Percentiles rank a stretch among this genome's conserved stretches.
phyloP scores from a whole-genome alignment of 768 basidiomycete species.

The Mycena latifolia region DNA sequence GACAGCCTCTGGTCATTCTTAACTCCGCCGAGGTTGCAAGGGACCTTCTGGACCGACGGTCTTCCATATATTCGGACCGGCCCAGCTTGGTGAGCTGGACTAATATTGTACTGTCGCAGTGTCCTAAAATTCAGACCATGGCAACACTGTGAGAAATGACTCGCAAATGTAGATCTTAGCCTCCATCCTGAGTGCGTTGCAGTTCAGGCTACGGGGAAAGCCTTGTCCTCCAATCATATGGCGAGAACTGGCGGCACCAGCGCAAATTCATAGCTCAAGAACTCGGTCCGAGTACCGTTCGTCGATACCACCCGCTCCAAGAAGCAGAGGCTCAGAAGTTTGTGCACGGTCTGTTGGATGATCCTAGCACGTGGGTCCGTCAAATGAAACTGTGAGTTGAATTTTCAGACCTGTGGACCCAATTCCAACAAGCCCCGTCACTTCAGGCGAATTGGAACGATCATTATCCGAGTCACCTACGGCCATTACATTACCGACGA shows the following conservation, averaged over 20 bases:
- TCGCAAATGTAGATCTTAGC: too few species aligned
- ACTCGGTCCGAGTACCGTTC: background rate
- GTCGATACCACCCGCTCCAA: background rate
- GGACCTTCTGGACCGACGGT: constrained; percentile 11
- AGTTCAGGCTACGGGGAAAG: constrained; percentile 37
- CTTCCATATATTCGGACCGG: background rate
- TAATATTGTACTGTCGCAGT: background rate
- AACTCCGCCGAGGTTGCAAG: constrained; percentile 8
- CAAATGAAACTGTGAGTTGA: background rate
- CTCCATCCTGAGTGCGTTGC: too few species aligned
- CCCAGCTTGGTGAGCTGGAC: background rate
- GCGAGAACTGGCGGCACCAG: constrained; percentile 50
- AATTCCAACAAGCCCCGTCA: background rate
- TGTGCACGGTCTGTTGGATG: background rate
- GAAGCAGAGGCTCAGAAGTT: constrained; percentile 8
- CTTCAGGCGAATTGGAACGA: constrained; percentile 8
- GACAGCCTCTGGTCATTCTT: background rate
- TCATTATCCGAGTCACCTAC: constrained; percentile 12
- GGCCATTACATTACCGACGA: constrained; percentile 4
- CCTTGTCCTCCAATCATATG: constrained; percentile 58
- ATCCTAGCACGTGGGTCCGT: background rate
- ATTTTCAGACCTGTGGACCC: too few species aligned
- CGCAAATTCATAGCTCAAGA: constrained; percentile 45
- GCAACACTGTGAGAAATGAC: background rate
- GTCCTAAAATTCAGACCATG: background rate